phyloP scores from a whole-genome alignment of 2,329 filamentous ascomycete genomes.

The Trichophyton simii region DNA sequence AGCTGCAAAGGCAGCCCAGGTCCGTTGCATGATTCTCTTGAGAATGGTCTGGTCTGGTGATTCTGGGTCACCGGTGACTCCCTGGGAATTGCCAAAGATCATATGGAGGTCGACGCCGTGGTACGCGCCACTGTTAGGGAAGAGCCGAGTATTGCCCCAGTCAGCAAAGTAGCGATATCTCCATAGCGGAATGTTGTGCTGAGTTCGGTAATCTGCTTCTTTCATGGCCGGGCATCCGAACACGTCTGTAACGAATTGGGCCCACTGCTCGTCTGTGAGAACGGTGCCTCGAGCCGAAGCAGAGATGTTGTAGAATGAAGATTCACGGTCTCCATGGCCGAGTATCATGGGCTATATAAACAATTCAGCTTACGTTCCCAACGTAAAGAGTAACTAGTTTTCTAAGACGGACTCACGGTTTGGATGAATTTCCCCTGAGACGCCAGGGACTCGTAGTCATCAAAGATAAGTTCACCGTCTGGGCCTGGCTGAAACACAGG shows the following conservation, averaged over 20 bases:
- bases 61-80: slow-evolving; percentile 29
- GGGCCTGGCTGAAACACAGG: slow-evolving; percentile 32
- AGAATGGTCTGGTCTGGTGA: slow-evolving; percentile 22
- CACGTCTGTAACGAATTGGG: slow-evolving; percentile 32
- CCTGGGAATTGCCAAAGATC: slow-evolving; percentile 33
- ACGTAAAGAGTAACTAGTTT: too few relatives aligned
- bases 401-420: slow-evolving; percentile 16
- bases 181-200: slow-evolving; percentile 31
- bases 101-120: slow-evolving; percentile 40
- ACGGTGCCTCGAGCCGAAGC: slow-evolving; percentile 30
- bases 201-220: slow-evolving; percentile 26
- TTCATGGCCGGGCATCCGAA: slow-evolving; percentile 37
- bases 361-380: not conserved
- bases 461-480: slow-evolving; percentile 32
- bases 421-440: slow-evolving; percentile 28
- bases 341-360: slow-evolving; percentile 24
- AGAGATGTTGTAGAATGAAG: slow-evolving; percentile 37
- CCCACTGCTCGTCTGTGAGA: slow-evolving; percentile 29
- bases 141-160: slow-evolving; percentile 39
- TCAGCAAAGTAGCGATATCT: slow-evolving; percentile 39
- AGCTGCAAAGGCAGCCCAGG: slow-evolving; percentile 24
- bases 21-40: slow-evolving; percentile 19
- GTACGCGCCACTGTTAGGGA: slow-evolving; percentile 37
- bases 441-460: slow-evolving; percentile 28
- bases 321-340: slow-evolving; percentile 32